Evolutionary conservation across 441 rosid species (phyloP), one percentile per base, ranked within the genome.

Genomic region (Aquilaria agallochum): DNA sequence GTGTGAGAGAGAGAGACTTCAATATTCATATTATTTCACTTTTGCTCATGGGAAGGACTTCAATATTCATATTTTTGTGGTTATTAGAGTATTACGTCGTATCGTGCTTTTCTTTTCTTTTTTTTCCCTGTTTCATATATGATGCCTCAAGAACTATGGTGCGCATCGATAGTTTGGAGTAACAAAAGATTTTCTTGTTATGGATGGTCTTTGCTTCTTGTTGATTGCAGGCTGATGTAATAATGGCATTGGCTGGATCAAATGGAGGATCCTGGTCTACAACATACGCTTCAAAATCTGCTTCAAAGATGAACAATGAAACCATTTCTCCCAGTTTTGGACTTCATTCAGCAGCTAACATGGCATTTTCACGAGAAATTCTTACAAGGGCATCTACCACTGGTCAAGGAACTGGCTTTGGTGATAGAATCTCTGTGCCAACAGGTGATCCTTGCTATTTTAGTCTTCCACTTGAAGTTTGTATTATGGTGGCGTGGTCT

Each of bases 211-310:
- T 50, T 69, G 48, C 56, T 36, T 34, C 53, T 20, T 65, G 59
- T 56, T 55, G 31, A 60, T 68, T 82, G 70, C 87, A 93, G 98
- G 97, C 96, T 40, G 97, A 90, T 67, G 81, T 85, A 65, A 93
- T 93, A 71, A 88, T 93, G 98, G 86, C 97, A n/a, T 76, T 93
- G 52, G 98, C 98, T 31, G 93, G 98, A 72, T 93, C 98, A 66
- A 90, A 83, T 58, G 96, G 97, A 58, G 93, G 86, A 64, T 90
- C 98, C 12, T 93, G 98, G 98, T 85, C 97, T 31, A 93, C 98
- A 2, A 76, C 74, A 10, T 78, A 75, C 83, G 83, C 91, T 8
- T 81, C 91, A 30, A 88, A 86, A 66, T 73, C 83, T 4, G 63
- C 65, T 10, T 34, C 45, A 2, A 80, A 73, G 73, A 64, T 72